These are phyloP conservation scores for Pseudocohnilembus persalinus DNA, from an alignment of 169 alveolate genomes.

Conservation along the genomic window DNA sequence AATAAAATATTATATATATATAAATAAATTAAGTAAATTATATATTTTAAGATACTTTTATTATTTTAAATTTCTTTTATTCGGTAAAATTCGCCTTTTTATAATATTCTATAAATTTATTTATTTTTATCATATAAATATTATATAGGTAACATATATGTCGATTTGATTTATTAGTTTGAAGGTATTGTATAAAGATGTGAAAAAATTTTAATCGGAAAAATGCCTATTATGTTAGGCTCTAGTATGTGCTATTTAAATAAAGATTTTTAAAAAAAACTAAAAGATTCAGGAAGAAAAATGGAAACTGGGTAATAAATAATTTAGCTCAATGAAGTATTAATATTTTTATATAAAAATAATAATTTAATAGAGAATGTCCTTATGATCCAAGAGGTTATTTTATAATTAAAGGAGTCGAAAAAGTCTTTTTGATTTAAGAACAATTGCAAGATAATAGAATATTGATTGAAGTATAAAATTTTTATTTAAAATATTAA, in stretches of 20 bases:
- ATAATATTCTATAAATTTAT: no score
- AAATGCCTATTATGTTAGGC: conserved; percentile 98
- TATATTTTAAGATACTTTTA: no score
- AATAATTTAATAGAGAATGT: conserved; percentile 70
- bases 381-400: conserved; percentile 99
- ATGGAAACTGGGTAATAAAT: conserved; percentile 92
- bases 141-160: neutral
- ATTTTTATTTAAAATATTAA: conserved; percentile 12
- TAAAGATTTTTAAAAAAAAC: conserved; percentile 13
- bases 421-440: conserved; percentile 97
- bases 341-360: conserved; percentile 91
- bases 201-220: conserved; percentile 93
- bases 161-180: conserved; percentile 92
- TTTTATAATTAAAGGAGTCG: conserved; percentile 98
- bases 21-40: no score
- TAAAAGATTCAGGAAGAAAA: conserved; percentile 47
- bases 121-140: no score
- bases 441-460: conserved; percentile 98
- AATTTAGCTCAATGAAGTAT: conserved; percentile 96
- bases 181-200: conserved; percentile 88
- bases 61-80: no score
- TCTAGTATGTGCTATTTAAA: conserved; percentile 47
- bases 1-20: conserved; percentile 74
- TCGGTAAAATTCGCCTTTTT: no score
- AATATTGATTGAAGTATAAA: conserved; percentile 94